Base-by-base conservation (phyloP, 805 yeast genomes). In the Teunomyces gatunensis region DNA sequence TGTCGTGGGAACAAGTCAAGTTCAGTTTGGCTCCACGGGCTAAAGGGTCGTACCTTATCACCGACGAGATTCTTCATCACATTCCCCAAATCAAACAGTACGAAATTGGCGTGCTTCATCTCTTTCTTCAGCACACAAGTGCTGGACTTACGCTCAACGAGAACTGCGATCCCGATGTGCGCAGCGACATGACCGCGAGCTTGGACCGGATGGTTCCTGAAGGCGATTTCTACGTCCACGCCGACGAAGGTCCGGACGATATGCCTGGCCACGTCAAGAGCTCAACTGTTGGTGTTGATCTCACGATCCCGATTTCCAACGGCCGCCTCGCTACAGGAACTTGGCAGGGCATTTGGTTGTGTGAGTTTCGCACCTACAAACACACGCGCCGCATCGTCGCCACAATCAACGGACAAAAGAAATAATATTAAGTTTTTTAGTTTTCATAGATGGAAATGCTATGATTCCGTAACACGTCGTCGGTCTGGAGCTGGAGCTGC, bases 241-340 rank as follows among this genome's bases (percentile, higher is more conserved):
- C 77, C 11, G 92, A 85, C 46, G 95, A 87, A 64, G 95, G 89
- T 0, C 76, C 87, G 3, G 95, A 88, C 60, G 95, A 87, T 61
- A 84, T 87, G 90, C 88, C 92, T 1, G 87, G 91, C 0, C 95
- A 87, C 63, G 82, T 83, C 44, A 83, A 86, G 59, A 74, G 86
- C 15, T 30, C 52, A 4, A 46, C 56, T 13, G 51, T 57, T 15
- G 94, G 95, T 15, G 84, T 81, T 6, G 73, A 81, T 3, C 67
- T 87, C 23, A 71, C 79, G 3, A 80, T 87, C 37, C 95, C 95
- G 1, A 86, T 87, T 42, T 61, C 74, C 18, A 78, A 86, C 56
- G 95, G 95, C 1, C 61, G 71, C 29, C 67, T 87, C 47, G 84
- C 83, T 1, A 74, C 84, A 0, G 95, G 95, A 1, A 87, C 94